Conservation (phyloP, 345 rosid species). For the Gossypium herbaceum region DNA sequence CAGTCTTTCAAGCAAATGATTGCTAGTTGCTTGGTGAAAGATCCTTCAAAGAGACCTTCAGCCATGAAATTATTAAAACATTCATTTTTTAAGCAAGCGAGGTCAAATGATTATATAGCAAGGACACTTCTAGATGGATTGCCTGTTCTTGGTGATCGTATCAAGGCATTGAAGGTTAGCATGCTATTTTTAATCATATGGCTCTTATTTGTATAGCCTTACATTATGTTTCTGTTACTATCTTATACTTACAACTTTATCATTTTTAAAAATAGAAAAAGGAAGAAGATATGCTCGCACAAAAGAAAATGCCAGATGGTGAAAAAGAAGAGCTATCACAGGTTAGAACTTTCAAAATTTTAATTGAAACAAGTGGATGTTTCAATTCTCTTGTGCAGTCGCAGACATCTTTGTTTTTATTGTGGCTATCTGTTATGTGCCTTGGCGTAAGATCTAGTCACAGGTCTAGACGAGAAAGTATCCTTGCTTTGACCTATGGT, state of each 20-base stretch:
- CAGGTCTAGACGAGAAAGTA: too few relatives aligned
- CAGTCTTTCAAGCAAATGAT: slow-evolving; percentile 99
- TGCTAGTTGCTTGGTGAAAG: slow-evolving; percentile 97
- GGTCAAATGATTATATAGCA: slow-evolving; percentile 78
- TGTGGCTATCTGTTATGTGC: neutral
- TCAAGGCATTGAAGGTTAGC: slow-evolving; percentile 77
- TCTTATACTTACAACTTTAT: slow-evolving; percentile 18
- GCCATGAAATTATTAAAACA: slow-evolving; percentile 78
- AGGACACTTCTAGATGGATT: slow-evolving; percentile 82
- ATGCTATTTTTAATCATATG: neutral
- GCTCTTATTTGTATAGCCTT: neutral
- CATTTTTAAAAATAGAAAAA: slow-evolving; percentile 55
- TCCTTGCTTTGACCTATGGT: too few relatives aligned
- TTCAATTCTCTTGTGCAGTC: neutral
- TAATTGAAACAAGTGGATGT: neutral
- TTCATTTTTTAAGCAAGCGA: slow-evolving; percentile 95
- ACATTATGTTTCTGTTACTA: neutral
- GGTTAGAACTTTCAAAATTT: slow-evolving; percentile 34
- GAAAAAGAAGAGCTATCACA: slow-evolving; percentile 93
- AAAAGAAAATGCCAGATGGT: slow-evolving; percentile 95
- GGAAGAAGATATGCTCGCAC: slow-evolving; percentile 99
- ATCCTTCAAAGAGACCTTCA: slow-evolving; percentile 92
- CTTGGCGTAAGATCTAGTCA: too few relatives aligned
- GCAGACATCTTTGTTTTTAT: neutral
- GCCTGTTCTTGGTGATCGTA: slow-evolving; percentile 94